Evolutionary conservation across 495 filamentous ascomycete species (phyloP), one percentile per base, ranked within the genome.

Genomic region (Xylaria acuta): DNA sequence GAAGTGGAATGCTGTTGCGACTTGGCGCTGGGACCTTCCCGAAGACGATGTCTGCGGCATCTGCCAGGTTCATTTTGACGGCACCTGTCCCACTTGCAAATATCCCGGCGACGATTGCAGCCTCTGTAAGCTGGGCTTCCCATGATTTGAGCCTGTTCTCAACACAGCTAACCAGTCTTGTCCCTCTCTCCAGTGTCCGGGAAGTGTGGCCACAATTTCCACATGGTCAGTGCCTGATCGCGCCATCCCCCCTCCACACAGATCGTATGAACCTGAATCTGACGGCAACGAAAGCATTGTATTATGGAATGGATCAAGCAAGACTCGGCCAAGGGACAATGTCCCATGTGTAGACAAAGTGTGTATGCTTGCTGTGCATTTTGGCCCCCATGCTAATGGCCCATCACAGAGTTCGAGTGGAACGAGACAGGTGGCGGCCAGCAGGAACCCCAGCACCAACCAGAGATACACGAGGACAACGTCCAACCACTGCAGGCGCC

Each of bases 41-140:
- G 94, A 97, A 75, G 96, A 98, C 84, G 96, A 99, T 75, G 94
- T 98, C 71, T 99, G 96, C 75, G 96, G 96, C 70, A 99, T 99
- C 83, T 99, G 96, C 85, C 95, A 95, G 78, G 93, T 97, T 36
- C 94, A 97, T 79, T 99, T 98, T 80, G 96, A 99, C 78, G 94
- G 94, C 32, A 98, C 96, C 14, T 99, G 96, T 83, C 94, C 95
- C 30, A 95, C 94, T 66, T 99, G 96, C 90, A 97, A 97, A 87
- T 98, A 93, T 79, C 96, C 96, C 22, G 96, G 96, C 32, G 96
- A 99, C 77, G 95, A 98, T 76, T 99, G 96, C 83, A 90, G 92
- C 32, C 85, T 99, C 60, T 82, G 96, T 98, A 84, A 81, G 93
- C 85, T 34, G 59, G 62, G 32, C 58, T 22, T 40, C 32, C 54